A percentile compares a stretch with the other conserved stretches of the same genome.
phyloP scores from a whole-genome alignment of 208 protist genomes.

The Trypanosoma cruzi region DNA sequence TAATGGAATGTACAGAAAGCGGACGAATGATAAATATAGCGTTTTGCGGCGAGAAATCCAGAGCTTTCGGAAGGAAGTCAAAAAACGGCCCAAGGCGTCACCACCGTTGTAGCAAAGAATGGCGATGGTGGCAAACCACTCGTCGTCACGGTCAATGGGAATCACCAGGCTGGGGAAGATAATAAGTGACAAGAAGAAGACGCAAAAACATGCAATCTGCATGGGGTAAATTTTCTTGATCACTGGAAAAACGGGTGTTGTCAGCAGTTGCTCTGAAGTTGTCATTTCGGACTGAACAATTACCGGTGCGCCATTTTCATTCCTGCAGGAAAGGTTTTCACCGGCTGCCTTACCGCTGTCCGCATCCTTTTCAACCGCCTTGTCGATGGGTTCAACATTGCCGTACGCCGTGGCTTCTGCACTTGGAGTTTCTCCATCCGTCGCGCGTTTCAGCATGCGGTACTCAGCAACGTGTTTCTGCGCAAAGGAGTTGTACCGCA shows the following conservation, averaged over 20 bases:
- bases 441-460: conserved; percentile 33
- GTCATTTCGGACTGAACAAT: conserved; percentile 54
- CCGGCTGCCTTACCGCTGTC: not conserved
- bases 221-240: conserved; percentile 66
- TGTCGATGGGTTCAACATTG: not conserved
- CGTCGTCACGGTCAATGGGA: conserved; percentile 55
- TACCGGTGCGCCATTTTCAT: conserved; percentile 22
- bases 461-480: conserved; percentile 76
- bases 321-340: not conserved
- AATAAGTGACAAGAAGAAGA: conserved; percentile 78
- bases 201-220: conserved; percentile 61
- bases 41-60: conserved; percentile 55
- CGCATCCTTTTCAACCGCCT: conserved; percentile 5
- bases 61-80: conserved; percentile 46
- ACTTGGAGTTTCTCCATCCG: too few species aligned
- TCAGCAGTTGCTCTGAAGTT: conserved; percentile 55
- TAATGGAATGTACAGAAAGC: conserved; percentile 66
- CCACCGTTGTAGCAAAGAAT: conserved; percentile 86
- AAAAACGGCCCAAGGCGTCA: conserved; percentile 68
- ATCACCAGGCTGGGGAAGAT: conserved; percentile 81
- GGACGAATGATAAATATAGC: conserved; percentile 38
- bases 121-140: conserved; percentile 83
- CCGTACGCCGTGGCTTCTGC: not conserved
- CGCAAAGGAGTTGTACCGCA: conserved; percentile 69
- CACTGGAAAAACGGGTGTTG: conserved; percentile 51